phyloP scores from a whole-genome alignment of 441 rosid genomes.

The Daphne laureola region DNA sequence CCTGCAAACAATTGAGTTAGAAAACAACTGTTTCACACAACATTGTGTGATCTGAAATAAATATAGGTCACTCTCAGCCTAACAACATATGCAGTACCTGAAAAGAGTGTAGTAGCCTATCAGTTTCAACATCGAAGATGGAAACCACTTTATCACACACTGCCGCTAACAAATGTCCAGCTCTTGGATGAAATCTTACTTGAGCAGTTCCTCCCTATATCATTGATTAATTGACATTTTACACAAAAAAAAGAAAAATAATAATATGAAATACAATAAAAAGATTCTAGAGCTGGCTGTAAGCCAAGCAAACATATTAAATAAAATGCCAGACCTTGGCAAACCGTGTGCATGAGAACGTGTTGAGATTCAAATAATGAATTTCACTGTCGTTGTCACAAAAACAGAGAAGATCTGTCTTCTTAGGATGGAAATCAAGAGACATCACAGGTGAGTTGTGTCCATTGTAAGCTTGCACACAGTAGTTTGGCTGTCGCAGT shows the following conservation, averaged over 20 bases:
- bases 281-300: not conserved
- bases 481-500: constrained; percentile 44
- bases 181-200: constrained; percentile 67
- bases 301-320: constrained; percentile 2
- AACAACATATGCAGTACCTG: constrained; percentile 29
- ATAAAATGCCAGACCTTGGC: constrained; percentile 35
- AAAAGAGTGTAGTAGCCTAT: constrained; percentile 29
- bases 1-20: constrained; percentile 24
- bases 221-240: constrained; percentile 9
- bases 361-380: constrained; percentile 43
- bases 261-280: not conserved
- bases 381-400: constrained; percentile 51
- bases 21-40: not conserved
- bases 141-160: constrained; percentile 52
- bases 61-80: too few relatives aligned
- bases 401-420: constrained; percentile 53
- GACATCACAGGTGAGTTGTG: constrained; percentile 57
- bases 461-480: constrained; percentile 34
- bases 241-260: not conserved
- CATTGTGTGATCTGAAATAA: not conserved
- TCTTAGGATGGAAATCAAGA: constrained; percentile 70
- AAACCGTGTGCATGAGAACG: constrained; percentile 31
- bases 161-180: constrained; percentile 53
- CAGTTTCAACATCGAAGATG: constrained; percentile 54
- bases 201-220: constrained; percentile 55